Base-by-base conservation (phyloP, 768 basidiomycete species). In the Leucogyrophana mollusca region DNA sequence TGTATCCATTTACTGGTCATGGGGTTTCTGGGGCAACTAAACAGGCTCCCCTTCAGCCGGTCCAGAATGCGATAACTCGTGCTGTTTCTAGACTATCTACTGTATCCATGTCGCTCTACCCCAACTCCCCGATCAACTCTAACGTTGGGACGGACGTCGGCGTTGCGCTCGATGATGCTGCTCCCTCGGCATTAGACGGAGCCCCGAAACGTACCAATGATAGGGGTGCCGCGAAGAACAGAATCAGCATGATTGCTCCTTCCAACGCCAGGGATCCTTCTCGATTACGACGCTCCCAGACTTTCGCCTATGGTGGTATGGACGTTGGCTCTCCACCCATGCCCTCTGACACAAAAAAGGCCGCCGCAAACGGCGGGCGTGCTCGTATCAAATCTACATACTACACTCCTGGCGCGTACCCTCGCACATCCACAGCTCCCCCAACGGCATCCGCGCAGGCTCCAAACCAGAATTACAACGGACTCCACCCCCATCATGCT, bases 371-470 rank as follows among this genome's bases (percentile, higher is more conserved):
- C 39, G 79, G 77, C 46, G 81, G 85, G 32, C 80, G 86, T 30
- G 78, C 76, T 38, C 78, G 77, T 27, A 82, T 87, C 53, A 84
- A 86, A 60, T 85, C 85, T 8, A 75, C 83, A 5, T 85, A 88
- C 56, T 81, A 79, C 47, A 74, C 77, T 8, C 72, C 77, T 4
- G 73, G 78, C 5, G 62, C 71, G 32, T 76, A 80, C 63, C 74
- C 77, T 56, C 80, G 80, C 34, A 69, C 71, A 21, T 84, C 83
- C 11, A 67, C 70, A 16, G 64, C 74, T 34, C 68, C 73, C 24
- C 51, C 68, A 18, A 58, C 68, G 17, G 53, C 55, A 35, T 59
- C 64, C 22, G 58, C 55, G 46, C 52, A 45, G 23, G 67, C n/a
- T n/a, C n/a, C n/a, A n/a, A n/a, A 68, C 45, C 65, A 64, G 56